A percentile compares a stretch with the other conserved stretches of the same genome.
phyloP scores from a whole-genome alignment of 2,329 filamentous ascomycete genomes.

The Ophiostoma ips region DNA sequence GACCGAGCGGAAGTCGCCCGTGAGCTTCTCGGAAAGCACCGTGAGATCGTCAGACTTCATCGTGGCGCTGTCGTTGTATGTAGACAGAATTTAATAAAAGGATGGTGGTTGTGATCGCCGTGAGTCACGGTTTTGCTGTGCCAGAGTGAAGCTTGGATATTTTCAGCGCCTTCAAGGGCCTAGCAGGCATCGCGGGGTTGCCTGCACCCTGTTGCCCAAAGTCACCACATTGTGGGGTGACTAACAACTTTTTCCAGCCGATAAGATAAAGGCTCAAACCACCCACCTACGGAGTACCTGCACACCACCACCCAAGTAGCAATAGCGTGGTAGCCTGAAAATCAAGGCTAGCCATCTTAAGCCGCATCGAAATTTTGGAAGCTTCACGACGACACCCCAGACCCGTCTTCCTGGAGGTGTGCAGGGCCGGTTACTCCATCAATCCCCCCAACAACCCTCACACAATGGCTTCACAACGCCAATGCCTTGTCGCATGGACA shows the following conservation, averaged over 20 bases:
- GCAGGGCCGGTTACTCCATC: background rate
- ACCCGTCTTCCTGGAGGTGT: background rate
- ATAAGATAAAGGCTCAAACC: conserved; percentile 14
- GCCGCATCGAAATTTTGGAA: conserved; percentile 5
- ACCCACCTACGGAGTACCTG: too few species aligned
- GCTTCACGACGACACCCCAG: conserved; percentile 1
- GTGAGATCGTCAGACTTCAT: conserved; percentile 47
- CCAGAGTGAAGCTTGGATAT: conserved; percentile 5
- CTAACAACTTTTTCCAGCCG: background rate
- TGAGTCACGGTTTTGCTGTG: background rate
- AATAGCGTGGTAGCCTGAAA: conserved; percentile 8
- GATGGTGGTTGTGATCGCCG: background rate
- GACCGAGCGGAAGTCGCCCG: conserved; percentile 67
- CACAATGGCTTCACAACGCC: conserved; percentile 36
- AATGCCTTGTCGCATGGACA: conserved; percentile 41
- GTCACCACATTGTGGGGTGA: conserved; percentile 2
- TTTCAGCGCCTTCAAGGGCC: background rate
- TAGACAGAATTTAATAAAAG: background rate
- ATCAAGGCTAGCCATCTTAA: conserved; percentile 11
- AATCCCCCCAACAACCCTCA: conserved; percentile 10
- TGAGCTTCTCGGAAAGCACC: conserved; percentile 34
- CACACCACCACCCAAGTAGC: too few species aligned
- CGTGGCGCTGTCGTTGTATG: background rate
- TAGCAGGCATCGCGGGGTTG: conserved; percentile 7
- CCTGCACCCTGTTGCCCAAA: background rate